Conservation (phyloP, 352 stramenopile genomes). For the Phytopythium aichiense region DNA sequence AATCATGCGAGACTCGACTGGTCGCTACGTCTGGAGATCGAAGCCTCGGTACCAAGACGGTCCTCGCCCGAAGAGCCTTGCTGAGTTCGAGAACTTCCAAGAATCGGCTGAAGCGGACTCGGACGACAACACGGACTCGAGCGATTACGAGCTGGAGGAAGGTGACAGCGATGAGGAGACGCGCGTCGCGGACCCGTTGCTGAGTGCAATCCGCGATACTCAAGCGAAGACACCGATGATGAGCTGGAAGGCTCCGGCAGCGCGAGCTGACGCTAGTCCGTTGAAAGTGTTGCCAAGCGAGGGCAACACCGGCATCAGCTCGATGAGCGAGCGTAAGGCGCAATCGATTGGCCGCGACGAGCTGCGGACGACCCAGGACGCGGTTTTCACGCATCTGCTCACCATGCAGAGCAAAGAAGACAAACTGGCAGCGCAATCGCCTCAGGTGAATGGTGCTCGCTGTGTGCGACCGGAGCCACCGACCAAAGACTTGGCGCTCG, state of each 20-base stretch:
- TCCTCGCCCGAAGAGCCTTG: constrained; percentile 41
- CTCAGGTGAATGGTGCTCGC: constrained; percentile 20
- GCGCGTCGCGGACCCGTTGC: constrained; percentile 38
- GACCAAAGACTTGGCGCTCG: constrained; percentile 48
- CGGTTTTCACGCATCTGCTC: constrained; percentile 65
- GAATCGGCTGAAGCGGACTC: constrained; percentile 29
- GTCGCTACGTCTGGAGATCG: constrained; percentile 74
- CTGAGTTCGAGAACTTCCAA: constrained; percentile 64
- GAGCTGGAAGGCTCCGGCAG: constrained; percentile 47
- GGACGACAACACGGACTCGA: constrained; percentile 18
- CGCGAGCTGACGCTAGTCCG: constrained; percentile 13
- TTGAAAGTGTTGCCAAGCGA: constrained; percentile 45
- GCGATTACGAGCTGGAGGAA: constrained; percentile 25
- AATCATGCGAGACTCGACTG: constrained; percentile 75
- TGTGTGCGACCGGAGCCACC: constrained; percentile 25
- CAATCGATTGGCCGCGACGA: constrained; percentile 48
- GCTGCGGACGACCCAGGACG: constrained; percentile 48
- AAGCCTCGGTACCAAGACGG: constrained; percentile 65
- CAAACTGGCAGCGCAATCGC: constrained; percentile 19
- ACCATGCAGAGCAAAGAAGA: constrained; percentile 56
- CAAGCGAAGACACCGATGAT: constrained; percentile 59
- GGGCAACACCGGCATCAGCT: constrained; percentile 72
- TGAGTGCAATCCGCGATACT: constrained; percentile 60
- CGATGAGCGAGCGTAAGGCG: constrained; percentile 56
- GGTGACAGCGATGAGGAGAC: constrained; percentile 25